phyloP scores from a whole-genome alignment of 495 filamentous ascomycete genomes.

The Aspergillus leporis region DNA sequence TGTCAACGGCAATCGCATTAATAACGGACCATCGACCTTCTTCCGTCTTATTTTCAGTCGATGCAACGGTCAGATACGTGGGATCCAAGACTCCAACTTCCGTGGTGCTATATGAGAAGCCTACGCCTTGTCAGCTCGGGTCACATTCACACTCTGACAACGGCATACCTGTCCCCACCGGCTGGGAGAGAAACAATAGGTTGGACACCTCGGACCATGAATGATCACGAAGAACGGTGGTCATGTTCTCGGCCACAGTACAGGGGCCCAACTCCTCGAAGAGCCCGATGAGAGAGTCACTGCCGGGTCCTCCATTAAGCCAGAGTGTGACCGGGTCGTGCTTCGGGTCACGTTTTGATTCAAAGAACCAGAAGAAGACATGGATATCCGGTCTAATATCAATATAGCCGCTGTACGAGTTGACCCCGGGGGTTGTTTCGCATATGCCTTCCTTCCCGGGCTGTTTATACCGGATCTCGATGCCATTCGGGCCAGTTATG shows the following conservation, averaged over 20 bases:
- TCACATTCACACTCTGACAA: not conserved
- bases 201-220: constrained; percentile 74
- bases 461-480: constrained; percentile 43
- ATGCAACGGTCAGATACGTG: constrained; percentile 42
- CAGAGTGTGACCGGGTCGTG: constrained; percentile 52
- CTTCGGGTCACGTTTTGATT: constrained; percentile 46
- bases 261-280: constrained; percentile 68
- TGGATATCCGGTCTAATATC: constrained; percentile 42
- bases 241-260: constrained; percentile 51
- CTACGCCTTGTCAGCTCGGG: constrained; percentile 13
- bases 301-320: constrained; percentile 57
- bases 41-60: constrained; percentile 38
- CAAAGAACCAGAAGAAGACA: constrained; percentile 55
- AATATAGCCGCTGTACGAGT: constrained; percentile 49
- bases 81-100: constrained; percentile 41
- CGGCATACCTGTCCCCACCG: constrained; percentile 51
- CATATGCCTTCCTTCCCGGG: constrained; percentile 45
- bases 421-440: constrained; percentile 50
- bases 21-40: constrained; percentile 50
- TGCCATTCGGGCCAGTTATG: constrained; percentile 57
- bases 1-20: constrained; percentile 47
- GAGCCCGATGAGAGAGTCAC: constrained; percentile 66
- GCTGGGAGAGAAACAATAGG: constrained; percentile 73
- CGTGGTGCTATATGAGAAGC: constrained; percentile 56
- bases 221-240: constrained; percentile 57